Percentiles rank a stretch among this genome's conserved stretches.
Evolutionary conservation across 257 asterid species (phyloP).

Genomic region (Primulina huaijiensis): DNA sequence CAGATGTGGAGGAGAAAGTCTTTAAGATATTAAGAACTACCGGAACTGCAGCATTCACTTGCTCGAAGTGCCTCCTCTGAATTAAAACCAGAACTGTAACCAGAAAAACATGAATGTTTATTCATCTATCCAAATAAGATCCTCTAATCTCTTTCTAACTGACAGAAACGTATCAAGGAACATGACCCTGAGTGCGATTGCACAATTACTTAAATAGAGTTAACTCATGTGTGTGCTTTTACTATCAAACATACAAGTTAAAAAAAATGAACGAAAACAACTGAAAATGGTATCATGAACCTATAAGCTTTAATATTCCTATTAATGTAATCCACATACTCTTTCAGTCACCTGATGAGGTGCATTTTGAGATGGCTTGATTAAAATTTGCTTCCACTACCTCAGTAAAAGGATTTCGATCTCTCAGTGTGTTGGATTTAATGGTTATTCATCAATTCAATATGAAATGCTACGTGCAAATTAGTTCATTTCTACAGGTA

Average conservation of each 20-base stretch:
- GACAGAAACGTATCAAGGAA: constrained; percentile 21
- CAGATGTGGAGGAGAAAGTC: constrained; percentile 35
- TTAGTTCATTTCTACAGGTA: no score
- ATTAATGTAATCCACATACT: no score
- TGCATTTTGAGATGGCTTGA: not conserved
- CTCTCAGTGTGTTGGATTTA: not conserved
- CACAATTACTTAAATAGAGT: not conserved
- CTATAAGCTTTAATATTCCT: no score
- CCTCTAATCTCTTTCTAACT: constrained; percentile 14
- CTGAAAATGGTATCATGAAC: not conserved
- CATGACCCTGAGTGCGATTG: not conserved
- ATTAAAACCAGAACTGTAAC: constrained; percentile 58
- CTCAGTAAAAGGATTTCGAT: not conserved
- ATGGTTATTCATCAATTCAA: not conserved
- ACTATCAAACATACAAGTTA: constrained; percentile 14
- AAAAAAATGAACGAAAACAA: constrained; percentile 16
- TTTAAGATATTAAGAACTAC: constrained; percentile 60
- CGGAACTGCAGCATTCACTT: constrained; percentile 70
- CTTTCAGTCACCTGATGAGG: no score
- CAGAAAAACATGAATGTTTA: constrained; percentile 27
- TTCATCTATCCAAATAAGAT: constrained; percentile 13
- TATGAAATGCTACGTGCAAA: no score
- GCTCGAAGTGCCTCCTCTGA: constrained; percentile 67
- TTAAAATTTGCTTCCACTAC: not conserved
- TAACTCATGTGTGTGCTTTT: constrained; percentile 5